Evolutionary conservation across 1,284 basidiomycete genomes (phyloP).

Genomic region (Spongispora temasekensis): DNA sequence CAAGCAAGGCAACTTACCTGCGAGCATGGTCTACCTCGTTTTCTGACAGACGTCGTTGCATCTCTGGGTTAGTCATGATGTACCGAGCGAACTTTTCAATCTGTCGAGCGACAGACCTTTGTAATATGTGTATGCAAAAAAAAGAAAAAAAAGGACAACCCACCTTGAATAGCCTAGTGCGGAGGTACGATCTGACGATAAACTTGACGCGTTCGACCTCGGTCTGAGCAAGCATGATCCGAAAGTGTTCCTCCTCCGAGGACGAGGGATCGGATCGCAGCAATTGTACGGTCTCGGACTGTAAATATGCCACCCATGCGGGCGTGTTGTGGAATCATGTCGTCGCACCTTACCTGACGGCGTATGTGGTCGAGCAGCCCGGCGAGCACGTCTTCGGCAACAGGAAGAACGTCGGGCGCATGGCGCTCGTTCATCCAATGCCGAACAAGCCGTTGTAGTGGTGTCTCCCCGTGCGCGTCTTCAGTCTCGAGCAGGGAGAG

Average conservation of each 20-base stretch:
- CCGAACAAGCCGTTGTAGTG: slow-evolving; percentile 65
- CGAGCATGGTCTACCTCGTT: slow-evolving; percentile 80
- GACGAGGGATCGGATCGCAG: slow-evolving; percentile 77
- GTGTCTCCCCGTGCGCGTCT: slow-evolving; percentile 40
- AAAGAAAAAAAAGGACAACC: neutral
- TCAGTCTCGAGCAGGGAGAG: slow-evolving; percentile 22
- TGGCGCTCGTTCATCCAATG: slow-evolving; percentile 89
- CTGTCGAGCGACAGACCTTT: too few species aligned
- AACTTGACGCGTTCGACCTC: slow-evolving; percentile 93
- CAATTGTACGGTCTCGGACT: slow-evolving; percentile 67
- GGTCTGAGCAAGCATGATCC: slow-evolving; percentile 88
- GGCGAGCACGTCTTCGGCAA: slow-evolving; percentile 74
- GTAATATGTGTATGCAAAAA: neutral
- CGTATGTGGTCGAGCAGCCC: slow-evolving; percentile 79
- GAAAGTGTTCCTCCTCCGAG: slow-evolving; percentile 88
- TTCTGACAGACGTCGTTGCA: slow-evolving; percentile 74
- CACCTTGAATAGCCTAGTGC: slow-evolving; percentile 86
- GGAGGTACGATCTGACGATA: slow-evolving; percentile 82
- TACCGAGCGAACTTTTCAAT: slow-evolving; percentile 85
- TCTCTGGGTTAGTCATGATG: slow-evolving; percentile 65
- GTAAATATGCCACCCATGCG: too few species aligned
- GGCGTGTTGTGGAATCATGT: too few species aligned
- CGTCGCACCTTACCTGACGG: slow-evolving; percentile 67
- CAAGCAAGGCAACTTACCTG: slow-evolving; percentile 49
- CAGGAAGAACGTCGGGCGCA: slow-evolving; percentile 76